These are phyloP conservation scores for Agapanthus africanus DNA, from an alignment of 106 monocot species.

Conservation along the genomic window DNA sequence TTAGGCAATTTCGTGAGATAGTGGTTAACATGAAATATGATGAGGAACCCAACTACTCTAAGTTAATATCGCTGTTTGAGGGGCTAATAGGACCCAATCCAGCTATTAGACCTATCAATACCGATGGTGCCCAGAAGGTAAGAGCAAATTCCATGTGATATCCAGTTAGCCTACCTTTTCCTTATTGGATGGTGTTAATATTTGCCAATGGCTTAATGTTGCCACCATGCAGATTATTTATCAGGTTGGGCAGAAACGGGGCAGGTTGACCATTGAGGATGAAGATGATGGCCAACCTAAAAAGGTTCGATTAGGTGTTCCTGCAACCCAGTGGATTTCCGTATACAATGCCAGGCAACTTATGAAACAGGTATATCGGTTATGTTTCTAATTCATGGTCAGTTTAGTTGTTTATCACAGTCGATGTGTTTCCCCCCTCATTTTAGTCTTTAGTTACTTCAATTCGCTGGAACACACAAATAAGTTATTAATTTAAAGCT, in stretches of 20 bases:
- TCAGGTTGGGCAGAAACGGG: slow-evolving; percentile 84
- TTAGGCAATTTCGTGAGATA: slow-evolving; percentile 72
- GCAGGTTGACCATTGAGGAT: slow-evolving; percentile 49
- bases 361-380: slow-evolving; percentile 55
- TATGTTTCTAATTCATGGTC: background rate
- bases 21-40: slow-evolving; percentile 81
- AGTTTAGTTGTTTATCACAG: background rate
- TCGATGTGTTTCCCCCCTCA: background rate
- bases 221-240: slow-evolving; percentile 12
- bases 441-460: background rate
- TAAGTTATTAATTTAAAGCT: background rate
- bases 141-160: background rate
- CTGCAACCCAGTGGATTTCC: slow-evolving; percentile 83
- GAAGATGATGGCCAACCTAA: slow-evolving; percentile 69
- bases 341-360: slow-evolving; percentile 81
- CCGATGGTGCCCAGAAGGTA: slow-evolving; percentile 82
- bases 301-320: slow-evolving; percentile 66
- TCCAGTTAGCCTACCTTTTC: background rate
- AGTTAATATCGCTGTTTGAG: slow-evolving; percentile 66
- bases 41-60: slow-evolving; percentile 79
- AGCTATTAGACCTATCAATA: slow-evolving; percentile 62
- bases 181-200: background rate
- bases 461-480: background rate
- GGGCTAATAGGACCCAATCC: slow-evolving; percentile 73
- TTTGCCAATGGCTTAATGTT: background rate